These are phyloP conservation scores for Talaromyces sp. DNA, from an alignment of 2,329 filamentous ascomycete species.

Conservation along the genomic window DNA sequence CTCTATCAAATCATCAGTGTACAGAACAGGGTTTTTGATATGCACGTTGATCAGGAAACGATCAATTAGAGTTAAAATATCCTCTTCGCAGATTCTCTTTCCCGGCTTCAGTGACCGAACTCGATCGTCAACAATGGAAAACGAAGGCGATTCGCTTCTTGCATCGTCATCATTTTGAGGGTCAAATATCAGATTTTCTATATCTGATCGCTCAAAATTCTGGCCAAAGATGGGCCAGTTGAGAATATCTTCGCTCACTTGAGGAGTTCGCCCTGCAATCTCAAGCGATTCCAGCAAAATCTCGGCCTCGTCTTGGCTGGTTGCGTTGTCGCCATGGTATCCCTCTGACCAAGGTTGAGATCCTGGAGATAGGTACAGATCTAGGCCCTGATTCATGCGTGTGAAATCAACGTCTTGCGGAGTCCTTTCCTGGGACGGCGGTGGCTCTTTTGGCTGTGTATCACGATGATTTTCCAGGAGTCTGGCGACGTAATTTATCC, in stretches of 20 bases:
- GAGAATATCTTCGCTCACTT: neutral
- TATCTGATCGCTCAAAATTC: neutral
- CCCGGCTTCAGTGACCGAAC: neutral
- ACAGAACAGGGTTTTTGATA: neutral
- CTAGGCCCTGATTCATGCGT: neutral
- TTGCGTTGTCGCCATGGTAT: neutral
- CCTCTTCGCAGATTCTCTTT: neutral
- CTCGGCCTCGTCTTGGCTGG: neutral
- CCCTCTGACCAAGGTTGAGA: neutral
- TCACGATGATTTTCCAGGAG: neutral
- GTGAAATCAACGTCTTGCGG: neutral
- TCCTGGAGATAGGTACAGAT: neutral
- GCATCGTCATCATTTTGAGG: neutral
- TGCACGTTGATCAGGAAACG: neutral
- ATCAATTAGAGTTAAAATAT: neutral
- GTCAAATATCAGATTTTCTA: neutral
- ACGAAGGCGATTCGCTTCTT: neutral
- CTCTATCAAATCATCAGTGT: neutral
- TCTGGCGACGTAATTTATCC: constrained; percentile 1
- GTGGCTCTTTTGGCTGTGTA: neutral
- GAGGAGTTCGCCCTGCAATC: neutral
- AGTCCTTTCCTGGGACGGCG: neutral
- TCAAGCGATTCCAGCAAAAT: neutral
- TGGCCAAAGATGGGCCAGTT: constrained; percentile 1
- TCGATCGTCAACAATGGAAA: neutral